These are phyloP conservation scores for Tephrocybe sp. DNA, from an alignment of 768 basidiomycete genomes.

Conservation along the genomic window DNA sequence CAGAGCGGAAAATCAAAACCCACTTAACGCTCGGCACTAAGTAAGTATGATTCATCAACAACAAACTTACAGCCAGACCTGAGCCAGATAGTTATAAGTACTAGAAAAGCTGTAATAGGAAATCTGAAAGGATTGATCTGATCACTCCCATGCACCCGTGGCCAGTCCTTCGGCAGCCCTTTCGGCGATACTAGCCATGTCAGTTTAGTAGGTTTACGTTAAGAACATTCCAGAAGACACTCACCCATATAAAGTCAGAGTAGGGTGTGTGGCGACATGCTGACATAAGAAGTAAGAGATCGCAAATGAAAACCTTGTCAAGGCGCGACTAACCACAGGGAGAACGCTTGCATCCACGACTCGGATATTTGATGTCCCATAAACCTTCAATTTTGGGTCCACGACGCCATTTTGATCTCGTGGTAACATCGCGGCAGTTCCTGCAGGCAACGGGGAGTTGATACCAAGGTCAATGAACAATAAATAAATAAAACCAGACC, in stretches of 20 bases:
- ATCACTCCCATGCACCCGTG: neutral
- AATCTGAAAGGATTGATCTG: neutral
- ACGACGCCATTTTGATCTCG: conserved; percentile 2
- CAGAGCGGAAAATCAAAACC: neutral
- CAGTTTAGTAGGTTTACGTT: neutral
- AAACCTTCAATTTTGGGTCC: neutral
- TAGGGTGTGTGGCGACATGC: conserved; percentile 2
- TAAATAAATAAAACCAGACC: neutral
- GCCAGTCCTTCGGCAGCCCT: neutral
- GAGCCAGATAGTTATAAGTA: neutral
- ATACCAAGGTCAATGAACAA: neutral
- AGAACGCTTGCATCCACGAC: conserved; percentile 1
- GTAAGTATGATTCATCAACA: too few species aligned
- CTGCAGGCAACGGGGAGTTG: neutral
- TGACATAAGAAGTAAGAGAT: neutral
- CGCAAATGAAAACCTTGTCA: neutral
- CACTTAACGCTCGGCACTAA: neutral
- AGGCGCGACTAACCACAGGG: neutral
- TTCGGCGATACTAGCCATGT: neutral
- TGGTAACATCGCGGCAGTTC: conserved; percentile 6
- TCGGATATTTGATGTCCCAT: neutral
- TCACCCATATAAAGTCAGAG: neutral
- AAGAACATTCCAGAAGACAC: neutral
- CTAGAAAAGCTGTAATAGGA: too few species aligned
- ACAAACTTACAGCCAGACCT: neutral